phyloP scores from a whole-genome alignment of 164 flowering plant species.

The Annona squamosa region DNA sequence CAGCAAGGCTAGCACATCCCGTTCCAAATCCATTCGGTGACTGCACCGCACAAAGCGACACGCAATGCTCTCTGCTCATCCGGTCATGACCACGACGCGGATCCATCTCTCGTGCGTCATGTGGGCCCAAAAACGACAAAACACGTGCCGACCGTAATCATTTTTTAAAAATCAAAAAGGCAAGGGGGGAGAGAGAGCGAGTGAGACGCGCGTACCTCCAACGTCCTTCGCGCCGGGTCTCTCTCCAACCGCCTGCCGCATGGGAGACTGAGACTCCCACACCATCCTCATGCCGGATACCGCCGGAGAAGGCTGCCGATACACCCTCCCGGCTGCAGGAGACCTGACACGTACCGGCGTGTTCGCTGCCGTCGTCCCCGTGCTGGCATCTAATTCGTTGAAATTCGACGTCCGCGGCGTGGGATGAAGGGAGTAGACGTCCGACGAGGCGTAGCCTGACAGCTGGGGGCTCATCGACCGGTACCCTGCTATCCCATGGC shows the following conservation, averaged over 20 bases:
- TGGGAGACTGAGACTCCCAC: slow-evolving; percentile 33
- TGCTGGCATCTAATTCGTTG: slow-evolving; percentile 37
- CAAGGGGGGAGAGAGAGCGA: background rate
- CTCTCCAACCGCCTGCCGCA: slow-evolving; percentile 21
- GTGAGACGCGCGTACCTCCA: slow-evolving; percentile 24
- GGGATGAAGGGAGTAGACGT: slow-evolving; percentile 60
- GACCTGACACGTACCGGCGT: slow-evolving; percentile 43
- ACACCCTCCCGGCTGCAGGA: slow-evolving; percentile 35
- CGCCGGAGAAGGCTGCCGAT: slow-evolving; percentile 38
- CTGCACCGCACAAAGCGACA: background rate
- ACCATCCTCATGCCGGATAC: slow-evolving; percentile 24
- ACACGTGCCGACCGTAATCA: background rate
- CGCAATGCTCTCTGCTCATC: background rate
- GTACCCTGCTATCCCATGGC: slow-evolving; percentile 19
- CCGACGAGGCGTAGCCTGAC: slow-evolving; percentile 59
- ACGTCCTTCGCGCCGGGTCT: slow-evolving; percentile 27
- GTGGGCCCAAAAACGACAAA: background rate
- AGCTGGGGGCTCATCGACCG: slow-evolving; percentile 39
- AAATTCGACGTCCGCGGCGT: slow-evolving; percentile 55
- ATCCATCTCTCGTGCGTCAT: background rate
- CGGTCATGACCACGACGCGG: background rate
- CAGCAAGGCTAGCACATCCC: too few species aligned
- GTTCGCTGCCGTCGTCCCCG: slow-evolving; percentile 18
- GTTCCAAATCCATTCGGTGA: background rate
- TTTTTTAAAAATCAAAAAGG: background rate